Evolutionary conservation across 768 basidiomycete genomes (phyloP).

Genomic region (Dacryopinax spathularia): DNA sequence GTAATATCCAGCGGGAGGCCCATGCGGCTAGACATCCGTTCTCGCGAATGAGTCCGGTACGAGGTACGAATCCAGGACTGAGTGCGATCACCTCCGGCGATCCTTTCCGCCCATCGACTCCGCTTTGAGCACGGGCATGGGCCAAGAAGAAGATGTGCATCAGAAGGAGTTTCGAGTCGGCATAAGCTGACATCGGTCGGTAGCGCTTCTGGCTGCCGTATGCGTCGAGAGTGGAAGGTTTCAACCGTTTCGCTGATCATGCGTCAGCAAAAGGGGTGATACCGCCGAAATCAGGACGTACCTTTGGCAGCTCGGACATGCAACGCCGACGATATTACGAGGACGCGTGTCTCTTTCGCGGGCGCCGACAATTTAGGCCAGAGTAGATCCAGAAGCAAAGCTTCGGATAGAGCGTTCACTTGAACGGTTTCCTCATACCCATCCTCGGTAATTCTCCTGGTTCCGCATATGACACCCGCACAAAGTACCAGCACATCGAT

Average conservation of each 20-base stretch:
- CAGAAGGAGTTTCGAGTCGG: conserved; percentile 11
- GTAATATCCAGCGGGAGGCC: not conserved
- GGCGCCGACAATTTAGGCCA: conserved; percentile 5
- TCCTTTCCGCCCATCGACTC: not conserved
- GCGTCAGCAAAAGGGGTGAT: not conserved
- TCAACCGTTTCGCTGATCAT: not conserved
- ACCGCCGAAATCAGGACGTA: not conserved
- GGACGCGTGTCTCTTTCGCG: conserved; percentile 2
- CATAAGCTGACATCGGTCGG: not conserved
- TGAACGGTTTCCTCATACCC: conserved; percentile 12
- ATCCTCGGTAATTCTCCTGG: conserved; percentile 4
- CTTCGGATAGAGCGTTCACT: conserved; percentile 12
- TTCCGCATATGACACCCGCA: conserved; percentile 8
- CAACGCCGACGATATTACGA: conserved; percentile 7
- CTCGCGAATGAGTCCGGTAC: not conserved
- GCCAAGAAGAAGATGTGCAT: conserved; percentile 9
- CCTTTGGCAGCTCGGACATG: conserved; percentile 9
- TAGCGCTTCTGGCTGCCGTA: not conserved
- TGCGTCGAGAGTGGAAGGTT: not conserved
- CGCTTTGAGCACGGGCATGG: not conserved
- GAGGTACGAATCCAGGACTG: not conserved
- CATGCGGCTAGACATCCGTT: not conserved
- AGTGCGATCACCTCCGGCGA: not conserved
- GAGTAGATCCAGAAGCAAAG: conserved; percentile 9
- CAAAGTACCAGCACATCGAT: conserved; percentile 11